These are phyloP conservation scores for Diddensiella caesifluorescens DNA, from an alignment of 805 yeast genomes.

Conservation along the genomic window DNA sequence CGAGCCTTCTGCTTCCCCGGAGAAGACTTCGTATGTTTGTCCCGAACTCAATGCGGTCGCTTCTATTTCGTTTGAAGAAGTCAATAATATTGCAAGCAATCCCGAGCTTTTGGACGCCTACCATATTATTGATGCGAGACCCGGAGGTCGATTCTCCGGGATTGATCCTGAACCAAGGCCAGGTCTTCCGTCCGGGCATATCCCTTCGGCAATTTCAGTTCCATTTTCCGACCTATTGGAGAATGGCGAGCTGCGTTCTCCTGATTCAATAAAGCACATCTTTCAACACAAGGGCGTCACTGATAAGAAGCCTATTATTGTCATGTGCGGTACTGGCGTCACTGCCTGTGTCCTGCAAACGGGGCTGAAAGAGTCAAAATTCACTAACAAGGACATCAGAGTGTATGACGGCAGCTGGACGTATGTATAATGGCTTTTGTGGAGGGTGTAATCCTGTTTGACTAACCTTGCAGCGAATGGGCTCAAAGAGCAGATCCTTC, in stretches of 20 bases:
- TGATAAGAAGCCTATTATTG: constrained; percentile 58
- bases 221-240: constrained; percentile 63
- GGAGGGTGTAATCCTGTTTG: too few species aligned
- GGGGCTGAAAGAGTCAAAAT: constrained; percentile 52
- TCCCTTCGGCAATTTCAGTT: constrained; percentile 70
- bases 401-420: constrained; percentile 66
- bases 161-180: constrained; percentile 82
- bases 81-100: constrained; percentile 48
- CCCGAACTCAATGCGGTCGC: constrained; percentile 43
- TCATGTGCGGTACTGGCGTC: constrained; percentile 96
- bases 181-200: constrained; percentile 84
- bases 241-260: constrained; percentile 45
- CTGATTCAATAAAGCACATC: constrained; percentile 41
- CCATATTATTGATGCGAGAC: constrained; percentile 75
- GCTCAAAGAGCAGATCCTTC: constrained; percentile 64
- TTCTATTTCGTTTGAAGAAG: constrained; percentile 55
- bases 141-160: constrained; percentile 70
- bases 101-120: constrained; percentile 36
- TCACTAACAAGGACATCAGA: constrained; percentile 31
- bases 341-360: constrained; percentile 83
- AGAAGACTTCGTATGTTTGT: too few species aligned
- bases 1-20: constrained; percentile 18
- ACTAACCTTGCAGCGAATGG: constrained; percentile 63
- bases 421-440: constrained; percentile 22
- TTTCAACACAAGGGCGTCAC: constrained; percentile 40